These are phyloP conservation scores for Gracilaria domingensis DNA, from an alignment of 23 red algal species.

Conservation along the genomic window DNA sequence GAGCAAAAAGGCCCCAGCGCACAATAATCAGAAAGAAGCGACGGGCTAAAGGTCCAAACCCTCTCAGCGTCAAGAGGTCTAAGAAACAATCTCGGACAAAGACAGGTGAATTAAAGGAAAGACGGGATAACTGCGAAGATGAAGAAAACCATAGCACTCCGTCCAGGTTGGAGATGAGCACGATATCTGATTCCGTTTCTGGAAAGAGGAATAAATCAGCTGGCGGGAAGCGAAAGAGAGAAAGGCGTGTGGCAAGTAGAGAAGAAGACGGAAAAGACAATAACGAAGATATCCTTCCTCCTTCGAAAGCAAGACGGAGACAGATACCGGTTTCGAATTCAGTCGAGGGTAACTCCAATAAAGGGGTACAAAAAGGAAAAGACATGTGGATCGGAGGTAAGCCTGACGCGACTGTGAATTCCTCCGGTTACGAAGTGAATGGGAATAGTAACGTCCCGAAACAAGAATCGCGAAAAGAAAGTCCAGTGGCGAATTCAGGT, in stretches of 20 bases:
- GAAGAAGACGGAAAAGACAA: neutral
- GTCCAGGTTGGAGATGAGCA: neutral
- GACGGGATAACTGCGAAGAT: neutral
- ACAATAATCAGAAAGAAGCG: conserved; percentile 35
- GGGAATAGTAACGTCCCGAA: neutral
- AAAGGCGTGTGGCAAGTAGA: neutral
- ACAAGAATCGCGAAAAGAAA: neutral
- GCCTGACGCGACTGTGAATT: neutral
- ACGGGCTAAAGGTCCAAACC: conserved; percentile 66
- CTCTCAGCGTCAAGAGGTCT: conserved; percentile 67
- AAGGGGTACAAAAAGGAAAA: neutral
- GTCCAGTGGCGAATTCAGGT: neutral
- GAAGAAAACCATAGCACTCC: neutral
- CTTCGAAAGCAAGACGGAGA: neutral
- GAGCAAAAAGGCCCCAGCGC: neutral
- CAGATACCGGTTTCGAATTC: neutral
- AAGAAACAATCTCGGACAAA: neutral
- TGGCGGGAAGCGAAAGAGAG: conserved; percentile 5
- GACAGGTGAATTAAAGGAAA: neutral
- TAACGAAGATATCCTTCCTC: neutral
- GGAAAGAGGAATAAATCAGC: too few species aligned
- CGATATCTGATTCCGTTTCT: neutral
- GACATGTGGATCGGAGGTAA: neutral
- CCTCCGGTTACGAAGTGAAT: neutral
- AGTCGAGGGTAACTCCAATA: neutral